Evolutionary conservation across 2,329 filamentous ascomycete genomes (phyloP).

Genomic region (Penicillium sp.): DNA sequence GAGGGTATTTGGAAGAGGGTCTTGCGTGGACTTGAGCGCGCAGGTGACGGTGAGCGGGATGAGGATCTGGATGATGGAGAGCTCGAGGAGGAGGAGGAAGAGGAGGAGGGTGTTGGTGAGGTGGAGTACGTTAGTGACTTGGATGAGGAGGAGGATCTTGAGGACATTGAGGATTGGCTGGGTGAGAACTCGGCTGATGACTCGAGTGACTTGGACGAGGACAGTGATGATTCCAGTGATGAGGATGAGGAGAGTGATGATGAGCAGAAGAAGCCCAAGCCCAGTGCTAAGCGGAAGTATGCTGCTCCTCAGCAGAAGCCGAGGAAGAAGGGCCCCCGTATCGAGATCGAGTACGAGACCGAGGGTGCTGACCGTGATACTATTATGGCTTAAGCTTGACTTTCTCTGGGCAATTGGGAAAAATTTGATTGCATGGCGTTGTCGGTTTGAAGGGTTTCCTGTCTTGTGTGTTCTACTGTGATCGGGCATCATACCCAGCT

Average conservation of each 20-base stretch:
- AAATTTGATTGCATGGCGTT: constrained; percentile 38
- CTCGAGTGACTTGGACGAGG: constrained; percentile 49
- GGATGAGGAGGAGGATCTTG: constrained; percentile 74
- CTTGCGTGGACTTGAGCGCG: constrained; percentile 81
- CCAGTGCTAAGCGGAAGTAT: constrained; percentile 60
- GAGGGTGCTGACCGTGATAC: constrained; percentile 61
- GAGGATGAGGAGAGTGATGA: constrained; percentile 42
- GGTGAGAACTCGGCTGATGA: constrained; percentile 64
- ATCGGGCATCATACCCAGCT: constrained; percentile 39
- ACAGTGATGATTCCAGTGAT: constrained; percentile 55
- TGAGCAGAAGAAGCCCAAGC: constrained; percentile 39
- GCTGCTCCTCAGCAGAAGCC: constrained; percentile 54
- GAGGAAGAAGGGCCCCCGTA: constrained; percentile 63
- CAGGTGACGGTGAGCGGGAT: constrained; percentile 78
- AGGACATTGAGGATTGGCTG: constrained; percentile 97
- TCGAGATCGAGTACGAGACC: constrained; percentile 78
- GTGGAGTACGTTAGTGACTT: constrained; percentile 94
- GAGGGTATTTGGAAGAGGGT: constrained; percentile 98
- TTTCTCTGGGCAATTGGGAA: constrained; percentile 14
- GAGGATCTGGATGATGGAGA: constrained; percentile 87
- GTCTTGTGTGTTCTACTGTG: constrained; percentile 12
- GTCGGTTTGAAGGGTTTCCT: constrained; percentile 17
- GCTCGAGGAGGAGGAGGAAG: constrained; percentile 71
- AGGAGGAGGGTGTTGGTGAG: constrained; percentile 70
- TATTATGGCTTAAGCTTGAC: constrained; percentile 38